Evolutionary conservation across 192 early-diverging fungal genomes (phyloP).

Genomic region (Backusella macrospora): DNA sequence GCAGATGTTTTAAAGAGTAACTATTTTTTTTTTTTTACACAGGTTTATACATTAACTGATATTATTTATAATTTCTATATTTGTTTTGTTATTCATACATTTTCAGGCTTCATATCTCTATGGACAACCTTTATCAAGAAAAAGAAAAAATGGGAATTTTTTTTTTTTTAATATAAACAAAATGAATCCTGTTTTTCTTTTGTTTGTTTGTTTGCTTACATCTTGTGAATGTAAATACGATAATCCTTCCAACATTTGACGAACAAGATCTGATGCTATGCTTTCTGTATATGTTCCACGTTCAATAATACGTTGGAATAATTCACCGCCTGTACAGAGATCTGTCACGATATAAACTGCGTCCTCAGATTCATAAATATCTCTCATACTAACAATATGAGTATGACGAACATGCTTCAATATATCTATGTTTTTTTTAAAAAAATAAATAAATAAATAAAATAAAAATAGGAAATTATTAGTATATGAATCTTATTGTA

Average conservation of each 20-base stretch:
- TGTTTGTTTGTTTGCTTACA: too few relatives aligned
- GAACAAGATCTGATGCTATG: conserved; percentile 71
- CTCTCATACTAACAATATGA: conserved; percentile 78
- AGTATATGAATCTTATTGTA: neutral
- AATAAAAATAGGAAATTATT: neutral
- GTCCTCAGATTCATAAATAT: conserved; percentile 67
- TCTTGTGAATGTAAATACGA: conserved; percentile 81
- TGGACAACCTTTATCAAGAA: conserved; percentile 66
- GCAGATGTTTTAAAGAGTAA: conserved; percentile 48
- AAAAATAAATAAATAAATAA: conserved; percentile 23
- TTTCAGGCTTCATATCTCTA: conserved; percentile 81
- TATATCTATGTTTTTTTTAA: conserved; percentile 70
- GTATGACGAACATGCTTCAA: conserved; percentile 79
- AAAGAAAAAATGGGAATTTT: conserved; percentile 6
- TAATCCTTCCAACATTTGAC: conserved; percentile 74
- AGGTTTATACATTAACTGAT: too few relatives aligned
- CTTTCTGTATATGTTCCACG: conserved; percentile 73
- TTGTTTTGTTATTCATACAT: conserved; percentile 40
- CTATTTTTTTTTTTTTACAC: neutral
- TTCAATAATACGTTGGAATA: conserved; percentile 74
- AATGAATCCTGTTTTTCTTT: too few relatives aligned
- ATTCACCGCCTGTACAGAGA: conserved; percentile 77
- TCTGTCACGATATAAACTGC: conserved; percentile 70
- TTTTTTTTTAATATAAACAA: too few relatives aligned
- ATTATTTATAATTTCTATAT: too few relatives aligned